These are phyloP conservation scores for Lindgomyces ingoldianus DNA, from an alignment of 495 filamentous ascomycete genomes.

Conservation along the genomic window DNA sequence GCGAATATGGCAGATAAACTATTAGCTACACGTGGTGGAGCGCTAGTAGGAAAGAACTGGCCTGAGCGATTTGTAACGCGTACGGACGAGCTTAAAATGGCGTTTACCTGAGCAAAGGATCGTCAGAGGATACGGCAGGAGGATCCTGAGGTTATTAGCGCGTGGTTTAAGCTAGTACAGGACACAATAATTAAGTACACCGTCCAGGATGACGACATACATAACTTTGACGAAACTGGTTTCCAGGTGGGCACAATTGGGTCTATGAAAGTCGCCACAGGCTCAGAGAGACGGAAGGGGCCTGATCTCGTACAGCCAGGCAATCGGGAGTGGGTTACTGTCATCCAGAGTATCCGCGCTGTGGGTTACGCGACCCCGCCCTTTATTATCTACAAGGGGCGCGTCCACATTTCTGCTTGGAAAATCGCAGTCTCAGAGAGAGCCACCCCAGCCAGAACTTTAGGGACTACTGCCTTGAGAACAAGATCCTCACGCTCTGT, in stretches of 20 bases:
- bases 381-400: conserved; percentile 36
- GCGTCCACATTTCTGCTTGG: conserved; percentile 36
- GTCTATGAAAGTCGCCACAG: conserved; percentile 10
- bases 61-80: conserved; percentile 44
- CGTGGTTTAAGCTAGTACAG: conserved; percentile 44
- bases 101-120: conserved; percentile 40
- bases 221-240: conserved; percentile 52
- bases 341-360: conserved; percentile 41
- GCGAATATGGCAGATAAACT: conserved; percentile 48
- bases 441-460: conserved; percentile 18
- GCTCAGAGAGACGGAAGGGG: conserved; percentile 28
- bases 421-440: conserved; percentile 31
- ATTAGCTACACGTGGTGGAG: conserved; percentile 28
- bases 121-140: conserved; percentile 45
- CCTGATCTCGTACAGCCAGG: conserved; percentile 39
- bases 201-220: conserved; percentile 46
- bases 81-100: conserved; percentile 38
- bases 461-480: conserved; percentile 17
- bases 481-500: conserved; percentile 13
- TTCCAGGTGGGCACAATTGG: conserved; percentile 43
- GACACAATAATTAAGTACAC: conserved; percentile 44
- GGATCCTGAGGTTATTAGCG: conserved; percentile 43
- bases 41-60: conserved; percentile 38
- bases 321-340: conserved; percentile 47
- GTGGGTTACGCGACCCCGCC: background rate